Percentiles rank a stretch among this genome's conserved stretches.
phyloP scores from a whole-genome alignment of 305 asterid genomes.

The Solanum hybrid region DNA sequence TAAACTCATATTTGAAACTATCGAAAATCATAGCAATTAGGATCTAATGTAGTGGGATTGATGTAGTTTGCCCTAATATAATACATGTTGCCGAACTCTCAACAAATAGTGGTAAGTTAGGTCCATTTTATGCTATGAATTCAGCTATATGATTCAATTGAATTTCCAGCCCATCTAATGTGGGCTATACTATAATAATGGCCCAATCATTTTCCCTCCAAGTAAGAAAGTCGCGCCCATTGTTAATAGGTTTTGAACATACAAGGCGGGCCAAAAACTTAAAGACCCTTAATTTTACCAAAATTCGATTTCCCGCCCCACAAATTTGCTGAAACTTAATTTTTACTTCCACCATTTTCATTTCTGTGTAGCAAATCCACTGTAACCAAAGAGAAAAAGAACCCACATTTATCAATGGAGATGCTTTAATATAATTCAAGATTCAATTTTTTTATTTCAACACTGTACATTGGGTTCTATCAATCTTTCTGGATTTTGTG shows the following conservation, averaged over 20 bases:
- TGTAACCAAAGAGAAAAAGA: neutral
- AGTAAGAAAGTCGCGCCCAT: neutral
- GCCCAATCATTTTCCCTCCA: neutral
- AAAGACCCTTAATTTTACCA: neutral
- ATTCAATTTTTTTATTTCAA: neutral
- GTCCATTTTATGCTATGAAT: neutral
- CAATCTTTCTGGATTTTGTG: neutral
- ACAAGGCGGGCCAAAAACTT: neutral
- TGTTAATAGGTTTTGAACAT: neutral
- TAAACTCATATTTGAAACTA: too few species aligned
- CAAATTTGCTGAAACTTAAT: neutral
- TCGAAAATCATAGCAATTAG: neutral
- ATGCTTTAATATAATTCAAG: neutral
- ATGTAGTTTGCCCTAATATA: neutral
- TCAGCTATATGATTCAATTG: neutral
- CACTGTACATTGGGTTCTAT: neutral
- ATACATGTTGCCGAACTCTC: neutral
- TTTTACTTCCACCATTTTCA: neutral
- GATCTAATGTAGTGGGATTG: too few species aligned
- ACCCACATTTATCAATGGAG: neutral
- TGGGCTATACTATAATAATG: neutral
- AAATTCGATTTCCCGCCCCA: constrained; percentile 4
- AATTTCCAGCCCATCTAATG: neutral
- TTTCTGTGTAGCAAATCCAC: neutral
- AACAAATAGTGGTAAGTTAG: neutral